phyloP scores from a whole-genome alignment of 2,329 filamentous ascomycete genomes.

The Ophiocordyceps camponoti-floridani region DNA sequence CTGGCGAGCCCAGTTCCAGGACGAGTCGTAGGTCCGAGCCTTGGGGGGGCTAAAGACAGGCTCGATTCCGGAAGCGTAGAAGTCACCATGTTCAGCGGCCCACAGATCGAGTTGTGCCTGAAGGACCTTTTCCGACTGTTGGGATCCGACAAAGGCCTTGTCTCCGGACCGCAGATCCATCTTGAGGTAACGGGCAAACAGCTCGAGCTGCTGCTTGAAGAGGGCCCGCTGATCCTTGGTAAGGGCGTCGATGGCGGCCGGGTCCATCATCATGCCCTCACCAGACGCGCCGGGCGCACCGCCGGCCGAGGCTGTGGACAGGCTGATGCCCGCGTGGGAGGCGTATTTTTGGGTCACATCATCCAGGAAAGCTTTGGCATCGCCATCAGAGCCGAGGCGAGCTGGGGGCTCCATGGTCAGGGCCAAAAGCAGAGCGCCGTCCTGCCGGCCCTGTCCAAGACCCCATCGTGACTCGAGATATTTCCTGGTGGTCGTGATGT shows the following conservation, averaged over 20 bases:
- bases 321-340: constrained; percentile 59
- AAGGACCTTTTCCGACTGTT: constrained; percentile 71
- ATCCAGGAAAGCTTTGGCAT: constrained; percentile 87
- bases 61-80: constrained; percentile 88
- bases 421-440: constrained; percentile 73
- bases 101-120: constrained; percentile 90
- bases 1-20: constrained; percentile 98
- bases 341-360: constrained; percentile 83
- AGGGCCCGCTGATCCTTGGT: constrained; percentile 92
- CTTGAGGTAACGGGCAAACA: constrained; percentile 90
- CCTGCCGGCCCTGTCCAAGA: constrained; percentile 68
- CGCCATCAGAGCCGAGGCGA: constrained; percentile 73
- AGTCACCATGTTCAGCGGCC: constrained; percentile 88
- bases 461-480: constrained; percentile 93
- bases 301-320: constrained; percentile 59
- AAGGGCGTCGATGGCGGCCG: constrained; percentile 84
- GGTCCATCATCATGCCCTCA: constrained; percentile 99
- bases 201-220: constrained; percentile 96
- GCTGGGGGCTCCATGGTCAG: constrained; percentile 84
- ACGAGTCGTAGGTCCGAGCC: constrained; percentile 90
- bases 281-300: constrained; percentile 52
- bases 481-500: constrained; percentile 89
- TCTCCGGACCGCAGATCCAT: constrained; percentile 93
- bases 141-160: constrained; percentile 72
- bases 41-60: constrained; percentile 88